Evolutionary conservation across 2,329 filamentous ascomycete genomes (phyloP).

Genomic region (Beauveria bassiana): DNA sequence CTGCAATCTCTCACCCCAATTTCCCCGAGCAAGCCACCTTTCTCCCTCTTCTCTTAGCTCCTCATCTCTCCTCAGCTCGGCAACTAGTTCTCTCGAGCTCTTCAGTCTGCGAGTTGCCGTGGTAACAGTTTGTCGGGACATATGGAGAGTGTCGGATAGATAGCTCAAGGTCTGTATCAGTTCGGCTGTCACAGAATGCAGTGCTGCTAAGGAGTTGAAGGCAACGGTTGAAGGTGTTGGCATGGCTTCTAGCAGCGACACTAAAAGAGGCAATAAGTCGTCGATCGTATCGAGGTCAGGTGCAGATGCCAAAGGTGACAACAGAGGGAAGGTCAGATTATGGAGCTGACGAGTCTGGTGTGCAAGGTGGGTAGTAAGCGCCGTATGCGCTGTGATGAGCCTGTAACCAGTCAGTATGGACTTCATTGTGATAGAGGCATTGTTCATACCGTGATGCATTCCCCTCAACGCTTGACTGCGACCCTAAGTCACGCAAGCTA

Average conservation of each 20-base stretch:
- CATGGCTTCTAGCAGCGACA: conserved; percentile 57
- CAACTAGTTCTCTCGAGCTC: conserved; percentile 75
- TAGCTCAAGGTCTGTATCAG: conserved; percentile 75
- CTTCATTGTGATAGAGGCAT: neutral
- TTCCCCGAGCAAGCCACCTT: conserved; percentile 69
- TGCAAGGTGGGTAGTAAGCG: conserved; percentile 64
- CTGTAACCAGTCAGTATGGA: conserved; percentile 32
- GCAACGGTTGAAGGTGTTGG: conserved; percentile 56
- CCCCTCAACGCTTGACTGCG: conserved; percentile 64
- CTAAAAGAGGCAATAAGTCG: conserved; percentile 58
- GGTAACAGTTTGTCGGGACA: conserved; percentile 81
- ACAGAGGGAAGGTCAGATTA: conserved; percentile 60
- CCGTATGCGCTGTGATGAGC: conserved; percentile 67
- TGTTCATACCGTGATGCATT: conserved; percentile 58
- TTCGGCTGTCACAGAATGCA: conserved; percentile 65
- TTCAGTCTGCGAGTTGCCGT: conserved; percentile 73
- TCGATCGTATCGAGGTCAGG: conserved; percentile 60
- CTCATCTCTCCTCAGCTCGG: conserved; percentile 76
- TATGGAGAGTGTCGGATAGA: conserved; percentile 85
- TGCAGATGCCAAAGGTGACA: conserved; percentile 59
- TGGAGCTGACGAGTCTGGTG: conserved; percentile 72
- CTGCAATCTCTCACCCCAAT: conserved; percentile 71
- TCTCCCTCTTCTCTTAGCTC: conserved; percentile 77
- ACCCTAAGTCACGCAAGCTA: conserved; percentile 62
- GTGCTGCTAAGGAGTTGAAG: conserved; percentile 57